phyloP scores from a whole-genome alignment of 768 basidiomycete genomes.

The Heimioporus sp. region DNA sequence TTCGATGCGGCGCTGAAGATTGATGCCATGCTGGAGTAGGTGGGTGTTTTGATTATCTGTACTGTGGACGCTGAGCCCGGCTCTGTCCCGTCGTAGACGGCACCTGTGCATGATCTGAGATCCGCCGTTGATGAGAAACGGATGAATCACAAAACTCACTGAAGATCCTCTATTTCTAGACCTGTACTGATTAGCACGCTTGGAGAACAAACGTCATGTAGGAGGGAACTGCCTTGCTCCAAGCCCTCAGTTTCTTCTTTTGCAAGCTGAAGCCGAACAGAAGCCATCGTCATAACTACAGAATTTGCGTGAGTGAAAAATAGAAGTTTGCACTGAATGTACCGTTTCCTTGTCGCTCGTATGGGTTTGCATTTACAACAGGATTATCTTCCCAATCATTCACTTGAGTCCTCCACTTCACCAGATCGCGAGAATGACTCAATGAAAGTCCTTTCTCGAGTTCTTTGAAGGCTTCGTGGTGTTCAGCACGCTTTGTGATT shows the following conservation, averaged over 20 bases:
- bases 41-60: constrained; percentile 1
- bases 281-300: not conserved
- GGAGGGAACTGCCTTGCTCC: not conserved
- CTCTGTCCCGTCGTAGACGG: not conserved
- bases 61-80: not conserved
- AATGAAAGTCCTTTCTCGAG: not conserved
- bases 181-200: not conserved
- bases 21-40: not conserved
- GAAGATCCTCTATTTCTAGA: not conserved
- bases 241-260: not conserved
- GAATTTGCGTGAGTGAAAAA: not conserved
- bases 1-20: constrained; percentile 1
- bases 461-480: not conserved
- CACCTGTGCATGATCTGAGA: not conserved
- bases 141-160: not conserved
- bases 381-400: not conserved
- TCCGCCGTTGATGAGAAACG: too few relatives aligned
- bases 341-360: not conserved
- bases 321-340: not conserved
- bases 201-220: not conserved
- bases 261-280: not conserved
- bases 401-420: not conserved
- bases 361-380: not conserved
- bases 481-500: not conserved
- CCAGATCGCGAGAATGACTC: too few relatives aligned